A percentile compares a stretch with the other conserved stretches of the same genome.
These are phyloP conservation scores for Rhizomucor pusillus DNA, from an alignment of 371 early-diverging fungal genomes.

Conservation along the genomic window DNA sequence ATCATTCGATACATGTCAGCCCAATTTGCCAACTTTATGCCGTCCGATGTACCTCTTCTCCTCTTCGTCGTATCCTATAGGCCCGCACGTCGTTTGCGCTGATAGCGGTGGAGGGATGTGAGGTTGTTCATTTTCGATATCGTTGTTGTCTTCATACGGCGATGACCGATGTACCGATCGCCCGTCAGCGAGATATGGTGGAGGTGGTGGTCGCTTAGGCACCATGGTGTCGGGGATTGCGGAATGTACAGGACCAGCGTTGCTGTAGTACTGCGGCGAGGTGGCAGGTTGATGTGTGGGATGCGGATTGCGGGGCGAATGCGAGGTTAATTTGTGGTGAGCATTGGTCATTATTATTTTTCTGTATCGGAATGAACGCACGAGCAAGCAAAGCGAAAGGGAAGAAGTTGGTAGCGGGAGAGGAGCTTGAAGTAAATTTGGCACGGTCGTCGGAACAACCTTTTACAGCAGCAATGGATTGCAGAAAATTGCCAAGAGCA, in stretches of 20 bases:
- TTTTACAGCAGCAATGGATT: too few species aligned
- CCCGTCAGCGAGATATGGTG: not conserved
- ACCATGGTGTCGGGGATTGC: conserved; percentile 14
- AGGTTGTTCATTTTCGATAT: too few species aligned
- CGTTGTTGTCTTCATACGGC: not conserved
- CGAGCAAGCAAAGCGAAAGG: too few species aligned
- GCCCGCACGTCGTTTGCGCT: too few species aligned
- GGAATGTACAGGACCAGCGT: conserved; percentile 1
- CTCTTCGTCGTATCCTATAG: conserved; percentile 21
- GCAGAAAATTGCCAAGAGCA: too few species aligned
- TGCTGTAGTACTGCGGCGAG: not conserved
- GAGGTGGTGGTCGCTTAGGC: conserved; percentile 6
- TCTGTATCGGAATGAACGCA: too few species aligned
- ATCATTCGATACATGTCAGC: not conserved
- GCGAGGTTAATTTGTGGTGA: not conserved
- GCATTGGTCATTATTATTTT: conserved; percentile 1
- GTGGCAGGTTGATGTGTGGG: not conserved
- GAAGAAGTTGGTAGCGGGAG: too few species aligned
- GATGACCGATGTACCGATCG: conserved; percentile 1
- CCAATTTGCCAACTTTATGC: not conserved
- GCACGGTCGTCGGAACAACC: too few species aligned
- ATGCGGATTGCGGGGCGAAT: not conserved
- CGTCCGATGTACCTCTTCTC: conserved; percentile 17
- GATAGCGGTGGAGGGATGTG: too few species aligned
- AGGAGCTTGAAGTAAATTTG: too few species aligned